Base-by-base conservation (phyloP, 2,329 filamentous ascomycete species). In the Byssoonygena ceratinophila region DNA sequence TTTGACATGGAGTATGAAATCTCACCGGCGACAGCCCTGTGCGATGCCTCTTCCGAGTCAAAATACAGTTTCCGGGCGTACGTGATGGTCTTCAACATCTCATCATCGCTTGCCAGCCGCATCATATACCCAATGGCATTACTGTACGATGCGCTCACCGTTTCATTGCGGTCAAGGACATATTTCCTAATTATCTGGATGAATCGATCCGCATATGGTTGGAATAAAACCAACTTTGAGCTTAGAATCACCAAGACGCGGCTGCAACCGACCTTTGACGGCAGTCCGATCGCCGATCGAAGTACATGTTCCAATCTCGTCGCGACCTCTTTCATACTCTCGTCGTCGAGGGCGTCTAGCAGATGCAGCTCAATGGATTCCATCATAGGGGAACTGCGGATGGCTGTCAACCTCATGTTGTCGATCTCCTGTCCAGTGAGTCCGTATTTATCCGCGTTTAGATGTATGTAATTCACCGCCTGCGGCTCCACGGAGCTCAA, bases 261-360 rank as follows among this genome's bases (percentile, higher is more conserved):
- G 58, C 85, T 86, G 62, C 89, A 94, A 34, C 89, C 92, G 45
- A 97, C 85, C 71, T 97, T 97, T 0, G 89, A 94, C 1, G 91
- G 91, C 70, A 97, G 82, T 1, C 90, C 91, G 34, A 98, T 82
- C 1, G 90, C 87, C 23, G 79, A 82, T 65, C 91, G 92, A 68
- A 97, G 87, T 0, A 85, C 83, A 27, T 78, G 77, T 65, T 92
- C 84, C 0, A 98, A 76, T 41, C 75, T 79, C 1, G 83, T 81
- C 32, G 83, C 81, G 8, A 96, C 75, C 18, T 82, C 76, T 43
- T 77, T 76, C 81, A 96, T 91, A n/a, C 85, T 83, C 3, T 75
- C 71, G 5, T 81, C 82, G 63, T 97, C 88, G 1, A 94, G 76
- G 49, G 87, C 82, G 55, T 95, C 88, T 29, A 98, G 78, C 48